Evolutionary conservation across 805 yeast species (phyloP).

Genomic region (Candida saitoana): DNA sequence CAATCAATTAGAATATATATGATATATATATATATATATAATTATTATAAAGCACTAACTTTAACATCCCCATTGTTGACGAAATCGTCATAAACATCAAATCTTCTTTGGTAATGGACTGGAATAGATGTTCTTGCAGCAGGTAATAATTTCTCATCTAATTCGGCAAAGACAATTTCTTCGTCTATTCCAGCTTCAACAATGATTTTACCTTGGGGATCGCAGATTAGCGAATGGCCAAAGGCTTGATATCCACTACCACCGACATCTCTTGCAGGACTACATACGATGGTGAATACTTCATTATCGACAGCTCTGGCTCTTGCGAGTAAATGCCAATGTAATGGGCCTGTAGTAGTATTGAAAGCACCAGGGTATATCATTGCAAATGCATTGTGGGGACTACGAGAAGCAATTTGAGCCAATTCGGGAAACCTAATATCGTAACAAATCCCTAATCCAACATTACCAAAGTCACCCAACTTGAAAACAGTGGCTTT

Average conservation of each 20-base stretch:
- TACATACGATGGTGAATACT: slow-evolving; percentile 69
- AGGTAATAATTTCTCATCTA: slow-evolving; percentile 37
- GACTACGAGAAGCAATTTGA: slow-evolving; percentile 55
- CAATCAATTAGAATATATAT: too few species aligned
- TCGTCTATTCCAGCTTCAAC: slow-evolving; percentile 47
- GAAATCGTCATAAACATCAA: slow-evolving; percentile 38
- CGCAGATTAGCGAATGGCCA: slow-evolving; percentile 44
- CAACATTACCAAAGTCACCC: slow-evolving; percentile 64
- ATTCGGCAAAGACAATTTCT: slow-evolving; percentile 39
- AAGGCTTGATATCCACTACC: slow-evolving; percentile 42
- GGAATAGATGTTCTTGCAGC: slow-evolving; percentile 40
- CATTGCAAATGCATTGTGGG: slow-evolving; percentile 67
- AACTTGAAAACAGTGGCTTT: slow-evolving; percentile 74
- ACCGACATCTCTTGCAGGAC: slow-evolving; percentile 78
- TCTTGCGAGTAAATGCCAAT: slow-evolving; percentile 74
- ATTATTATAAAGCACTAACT: slow-evolving; percentile 23
- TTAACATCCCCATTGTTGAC: slow-evolving; percentile 25
- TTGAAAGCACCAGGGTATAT: slow-evolving; percentile 82
- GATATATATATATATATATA: too few species aligned
- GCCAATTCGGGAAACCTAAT: slow-evolving; percentile 79
- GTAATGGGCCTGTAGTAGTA: slow-evolving; percentile 79
- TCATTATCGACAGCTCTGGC: slow-evolving; percentile 76
- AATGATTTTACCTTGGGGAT: slow-evolving; percentile 38
- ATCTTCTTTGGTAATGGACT: slow-evolving; percentile 40
- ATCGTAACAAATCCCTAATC: slow-evolving; percentile 84